Evolutionary conservation across 495 filamentous ascomycete genomes (phyloP), one percentile per base, ranked within the genome.

Genomic region (Hypoxylon fragiforme): DNA sequence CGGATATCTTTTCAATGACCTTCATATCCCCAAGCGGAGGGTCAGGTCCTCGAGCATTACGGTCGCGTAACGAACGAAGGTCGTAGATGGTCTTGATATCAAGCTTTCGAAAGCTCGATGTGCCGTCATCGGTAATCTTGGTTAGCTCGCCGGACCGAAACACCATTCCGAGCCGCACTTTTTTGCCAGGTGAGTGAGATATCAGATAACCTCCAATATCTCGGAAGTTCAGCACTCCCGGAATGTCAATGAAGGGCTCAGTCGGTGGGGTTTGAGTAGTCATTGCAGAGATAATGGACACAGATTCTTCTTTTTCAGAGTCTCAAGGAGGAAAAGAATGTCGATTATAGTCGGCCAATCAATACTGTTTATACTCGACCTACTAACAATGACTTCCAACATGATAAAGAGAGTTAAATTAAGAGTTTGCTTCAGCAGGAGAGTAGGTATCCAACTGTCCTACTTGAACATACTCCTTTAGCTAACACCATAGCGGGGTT

Each of bases 71-170:
- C 2, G 82, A 83, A 28, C 87, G 80, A 3, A 89, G 71, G 65
- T 89, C 84, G 53, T 81, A 87, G 34, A 87, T 73, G 13, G 76
- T 74, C 3, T 72, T 77, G 55, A 89, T 78, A 6, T 76, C 74
- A 11, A 88, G 67, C 6, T 63, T 44, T 13, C 58, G 63, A 22
- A 89, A 70, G 4, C 65, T 66, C 2, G 53, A 32, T 4, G 79
- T 76, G 7, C 81, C 83, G n/a, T 74, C 67, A 18, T 68, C 58
- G 3, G 74, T 70, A 24, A 83, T 68, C 13, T 68, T 40, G 13
- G 70, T 72, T 3, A 78, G 81, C 7, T 79, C 78, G 3, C 76
- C 81, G 12, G 76, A 77, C 50, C 83, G 80, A 54, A 77, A 85
- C 45, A 86, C 60, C 7, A 81, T 28, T 28, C 68, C 67, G 32